Evolutionary conservation across 2,329 filamentous ascomycete genomes (phyloP), one percentile per base, ranked within the genome.

Genomic region (Fusarium sp.): DNA sequence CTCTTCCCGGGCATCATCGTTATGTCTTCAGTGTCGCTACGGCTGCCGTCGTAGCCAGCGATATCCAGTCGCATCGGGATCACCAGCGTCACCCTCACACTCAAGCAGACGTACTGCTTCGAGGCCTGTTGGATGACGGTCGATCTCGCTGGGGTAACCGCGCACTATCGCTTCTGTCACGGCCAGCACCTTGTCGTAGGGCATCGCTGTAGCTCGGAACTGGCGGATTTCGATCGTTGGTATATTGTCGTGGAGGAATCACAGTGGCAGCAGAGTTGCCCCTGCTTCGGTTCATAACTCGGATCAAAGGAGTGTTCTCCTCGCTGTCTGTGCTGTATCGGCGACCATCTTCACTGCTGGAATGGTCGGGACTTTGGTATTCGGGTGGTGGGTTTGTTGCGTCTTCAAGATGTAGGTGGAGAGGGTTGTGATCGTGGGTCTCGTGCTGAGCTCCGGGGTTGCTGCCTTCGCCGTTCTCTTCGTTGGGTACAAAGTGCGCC

Each of bases 151-250:
- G 69, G n/a, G 72, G 74, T 7, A 77, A 68, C 20, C 69, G 78
- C 6, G 73, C 73, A 63, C 76, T 80, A 48, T 76, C 70, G 33
- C 72, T 77, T 37, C 79, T 69, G 11, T 80, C 73, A 35, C 73
- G 70, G 27, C 81, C 77, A 31, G 81, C 82, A 13, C 88, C 88
- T 74, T 90, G 87, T 65, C 85, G 84, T 48, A 95, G 87, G 2
- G 94, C 94, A 69, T 94, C 94, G 81, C 92, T 94, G 80, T 97
- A 97, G 78, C 91, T 95, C 3, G 94, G 94, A 73, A 97, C 95
- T 1, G 94, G 94, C 27, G 94, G 92, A 31, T 80, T 74, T 35
- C 75, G 76, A 60, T 74, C 70, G 27, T 65, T 71, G 20, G 77
- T 48, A 66, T 72, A 69, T 69, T 79, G 73, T 18, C 78, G 59